Base-by-base conservation (phyloP, 1,284 basidiomycete species). In the Trichosporon coremiiforme region DNA sequence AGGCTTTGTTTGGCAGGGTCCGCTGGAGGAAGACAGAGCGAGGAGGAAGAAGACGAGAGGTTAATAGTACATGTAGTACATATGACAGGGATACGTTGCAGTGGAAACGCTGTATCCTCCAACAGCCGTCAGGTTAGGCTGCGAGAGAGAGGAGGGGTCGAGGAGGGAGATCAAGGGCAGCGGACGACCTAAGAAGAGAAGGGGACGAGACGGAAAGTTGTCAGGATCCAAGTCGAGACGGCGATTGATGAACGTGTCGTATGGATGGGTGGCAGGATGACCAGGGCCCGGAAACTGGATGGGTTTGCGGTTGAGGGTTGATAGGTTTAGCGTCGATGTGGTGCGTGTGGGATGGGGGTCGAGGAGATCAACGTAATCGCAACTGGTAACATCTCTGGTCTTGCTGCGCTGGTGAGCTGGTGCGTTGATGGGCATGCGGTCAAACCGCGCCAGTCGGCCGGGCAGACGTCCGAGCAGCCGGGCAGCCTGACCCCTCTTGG, bases 321-420 rank as follows among this genome's bases (percentile, higher is more conserved):
- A 53, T 53, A 53, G 20, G n/a, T 53, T 53, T 53, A 53, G 47
- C 47, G 47, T 53, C 13, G 47, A 53, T 22, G 47, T 53, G 47
- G 20, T 53, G 47, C 47, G 47, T 53, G 47, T 53, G 47, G 47
- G 20, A 20, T 53, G n/a, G 47, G 47, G 47, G 22, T 53, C 47
- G 20, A 53, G 47, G 47, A 53, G 7, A 20, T 53, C 47, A 53
- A 53, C 47, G 47, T 53, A 53, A 53, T 20, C n/a, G 47, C 47
- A 20, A 9, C 47, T 53, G 47, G 6, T 20, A 20, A 4, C 20
- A 20, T n/a, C n/a, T n/a, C n/a, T n/a, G n/a, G n/a, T n/a, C n/a
- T n/a, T n/a, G n/a, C n/a, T n/a, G 47, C 20, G 15, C 9, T 53
- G 20, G 20, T 53, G 47, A 4, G n/a, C 20, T 6, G 20, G 6